Base-by-base conservation (phyloP, 2,329 filamentous ascomycete species). In the Pyrenochaeta sp. region DNA sequence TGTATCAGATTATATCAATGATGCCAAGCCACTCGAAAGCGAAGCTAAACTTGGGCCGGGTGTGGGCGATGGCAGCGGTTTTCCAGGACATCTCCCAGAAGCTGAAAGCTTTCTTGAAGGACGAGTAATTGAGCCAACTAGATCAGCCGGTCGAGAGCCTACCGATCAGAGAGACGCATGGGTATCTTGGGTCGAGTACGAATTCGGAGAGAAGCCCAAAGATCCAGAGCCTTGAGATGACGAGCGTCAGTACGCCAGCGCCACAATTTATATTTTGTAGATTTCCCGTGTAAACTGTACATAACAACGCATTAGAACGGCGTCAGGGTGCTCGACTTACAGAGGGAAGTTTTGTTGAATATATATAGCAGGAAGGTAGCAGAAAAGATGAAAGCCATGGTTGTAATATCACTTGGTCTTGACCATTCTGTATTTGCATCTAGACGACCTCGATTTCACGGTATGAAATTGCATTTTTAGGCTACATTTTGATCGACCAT, bases 131-230 rank as follows among this genome's bases (percentile, higher is more conserved):
- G 44, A n/a, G 12, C 51, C 49, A 0, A 27, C 33, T 17, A 47
- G 47, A 18, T 23, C 42, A 15, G 15, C 3, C 35, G 27, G 17
- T 31, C 14, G 3, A 41, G 9, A 12, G 35, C 14, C 51, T 10
- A 30, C 42, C 5, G 51, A 61, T 20, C 49, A 37, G n/a, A 54
- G 59, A 11, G 60, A 68, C 37, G 53, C 60, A 11, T 72, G 68
- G 69, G 56, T 61, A 7, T 54, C 60, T 7, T 72, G 69, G 68
- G 44, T 71, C 3, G 68, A 70, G 39, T 60, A 65, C 20, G 69
- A 72, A 33, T 61, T 71, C 44, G 66, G 68, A 31, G 58, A 63
- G 20, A 60, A 54, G 44, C 65, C 65, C 2, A 54, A 60, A 15
- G 60, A 68, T 12, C 62, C 64, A 6, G 51, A 68, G 39, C 56